These are phyloP conservation scores for Fraxinus excelsior DNA, from an alignment of 257 asterid species.

Conservation along the genomic window DNA sequence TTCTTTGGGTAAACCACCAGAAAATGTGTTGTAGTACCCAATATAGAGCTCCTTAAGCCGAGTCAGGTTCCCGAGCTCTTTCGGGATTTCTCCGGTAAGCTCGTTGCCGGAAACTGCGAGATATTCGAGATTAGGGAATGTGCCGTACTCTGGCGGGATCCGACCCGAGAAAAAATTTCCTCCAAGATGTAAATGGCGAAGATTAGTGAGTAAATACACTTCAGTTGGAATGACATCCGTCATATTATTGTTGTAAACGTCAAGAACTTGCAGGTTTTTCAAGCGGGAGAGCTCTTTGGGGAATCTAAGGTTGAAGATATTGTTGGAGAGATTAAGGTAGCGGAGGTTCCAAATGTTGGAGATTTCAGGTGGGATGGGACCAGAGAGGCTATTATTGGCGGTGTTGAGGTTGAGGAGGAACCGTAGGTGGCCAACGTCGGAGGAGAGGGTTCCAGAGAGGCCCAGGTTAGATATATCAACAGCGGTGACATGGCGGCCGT, in stretches of 20 bases:
- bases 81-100: constrained; percentile 65
- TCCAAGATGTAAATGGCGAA: constrained; percentile 75
- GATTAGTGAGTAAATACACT: constrained; percentile 43
- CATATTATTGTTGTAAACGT: constrained; percentile 78
- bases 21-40: constrained; percentile 70
- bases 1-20: constrained; percentile 82
- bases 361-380: constrained; percentile 66
- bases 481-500: constrained; percentile 43
- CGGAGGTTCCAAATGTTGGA: constrained; percentile 54
- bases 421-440: constrained; percentile 62
- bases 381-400: constrained; percentile 58
- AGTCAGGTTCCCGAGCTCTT: constrained; percentile 66
- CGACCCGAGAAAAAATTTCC: constrained; percentile 73
- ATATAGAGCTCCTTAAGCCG: constrained; percentile 70
- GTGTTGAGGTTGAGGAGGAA: constrained; percentile 59
- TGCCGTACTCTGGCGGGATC: constrained; percentile 73
- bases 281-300: constrained; percentile 56
- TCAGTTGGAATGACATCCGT: constrained; percentile 68
- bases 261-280: constrained; percentile 58
- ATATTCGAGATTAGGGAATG: constrained; percentile 55
- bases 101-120: constrained; percentile 85
- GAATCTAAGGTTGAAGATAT: constrained; percentile 53
- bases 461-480: constrained; percentile 58
- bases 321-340: constrained; percentile 73
- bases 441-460: constrained; percentile 63